Conservation (phyloP, 257 asterid genomes). For the Striga asiatica region DNA sequence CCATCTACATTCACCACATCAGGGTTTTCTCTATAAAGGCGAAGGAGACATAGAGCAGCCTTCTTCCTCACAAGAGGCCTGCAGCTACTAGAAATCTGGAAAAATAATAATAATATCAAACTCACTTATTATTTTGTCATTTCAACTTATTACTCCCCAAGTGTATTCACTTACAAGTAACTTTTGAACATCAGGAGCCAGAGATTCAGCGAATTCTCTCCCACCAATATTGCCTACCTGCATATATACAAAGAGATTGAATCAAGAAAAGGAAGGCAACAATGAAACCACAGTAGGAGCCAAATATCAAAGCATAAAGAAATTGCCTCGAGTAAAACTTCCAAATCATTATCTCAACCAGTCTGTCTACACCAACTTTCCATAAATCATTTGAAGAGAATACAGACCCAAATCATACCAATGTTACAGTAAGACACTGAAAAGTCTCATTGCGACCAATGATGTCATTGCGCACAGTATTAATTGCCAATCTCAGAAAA, state of each 20-base stretch:
- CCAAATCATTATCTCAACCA: constrained; percentile 10
- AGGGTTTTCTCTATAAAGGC: constrained; percentile 89
- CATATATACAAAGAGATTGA: constrained; percentile 13
- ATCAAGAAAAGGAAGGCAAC: constrained; percentile 13
- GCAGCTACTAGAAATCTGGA: constrained; percentile 91
- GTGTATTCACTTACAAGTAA: constrained; percentile 63
- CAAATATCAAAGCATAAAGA: constrained; percentile 1
- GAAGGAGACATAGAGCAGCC: constrained; percentile 94
- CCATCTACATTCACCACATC: constrained; percentile 98
- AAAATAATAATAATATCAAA: constrained; percentile 21
- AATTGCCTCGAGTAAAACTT: neutral
- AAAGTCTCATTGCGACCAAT: constrained; percentile 98
- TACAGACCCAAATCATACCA: constrained; percentile 43
- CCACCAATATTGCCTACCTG: constrained; percentile 99
- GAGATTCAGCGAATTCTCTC: constrained; percentile 94
- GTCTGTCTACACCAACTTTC: constrained; percentile 12
- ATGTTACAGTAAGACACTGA: constrained; percentile 95
- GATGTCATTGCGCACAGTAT: constrained; percentile 93
- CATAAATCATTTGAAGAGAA: constrained; percentile 3
- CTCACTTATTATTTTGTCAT: constrained; percentile 13
- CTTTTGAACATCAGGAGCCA: constrained; percentile 99
- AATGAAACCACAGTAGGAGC: neutral
- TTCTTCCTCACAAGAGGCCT: constrained; percentile 99
- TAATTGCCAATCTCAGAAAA: constrained; percentile 91
- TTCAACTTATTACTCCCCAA: constrained; percentile 18